Conservation (phyloP, 495 filamentous ascomycete genomes). For the Ascodesmis nigricans region DNA sequence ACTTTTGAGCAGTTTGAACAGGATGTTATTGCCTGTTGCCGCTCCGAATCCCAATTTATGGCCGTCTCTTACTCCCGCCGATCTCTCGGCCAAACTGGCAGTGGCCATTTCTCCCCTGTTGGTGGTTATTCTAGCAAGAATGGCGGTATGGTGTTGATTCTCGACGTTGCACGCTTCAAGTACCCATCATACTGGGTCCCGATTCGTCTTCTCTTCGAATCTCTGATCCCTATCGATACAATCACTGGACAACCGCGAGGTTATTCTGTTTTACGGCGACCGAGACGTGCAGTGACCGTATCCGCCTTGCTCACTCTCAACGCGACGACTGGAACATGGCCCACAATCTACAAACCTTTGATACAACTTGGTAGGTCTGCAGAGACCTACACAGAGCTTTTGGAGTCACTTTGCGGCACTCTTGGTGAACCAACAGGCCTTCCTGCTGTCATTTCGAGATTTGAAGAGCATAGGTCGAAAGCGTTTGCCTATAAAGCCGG, state of each 20-base stretch:
- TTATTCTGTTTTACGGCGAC: slow-evolving; percentile 14
- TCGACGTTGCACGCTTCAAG: slow-evolving; percentile 21
- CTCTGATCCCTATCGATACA: slow-evolving; percentile 14
- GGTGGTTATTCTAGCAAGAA: slow-evolving; percentile 16
- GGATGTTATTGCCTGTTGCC: slow-evolving; percentile 12
- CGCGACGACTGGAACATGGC: slow-evolving; percentile 16
- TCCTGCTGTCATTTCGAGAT: slow-evolving; percentile 7
- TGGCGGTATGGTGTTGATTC: slow-evolving; percentile 18
- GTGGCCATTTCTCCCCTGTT: slow-evolving; percentile 20
- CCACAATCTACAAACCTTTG: slow-evolving; percentile 8
- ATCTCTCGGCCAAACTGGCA: slow-evolving; percentile 18
- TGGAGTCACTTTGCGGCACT: slow-evolving; percentile 2
- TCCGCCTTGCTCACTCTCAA: slow-evolving; percentile 14
- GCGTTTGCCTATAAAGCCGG: neutral
- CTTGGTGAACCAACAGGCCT: slow-evolving; percentile 7
- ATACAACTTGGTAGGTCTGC: neutral
- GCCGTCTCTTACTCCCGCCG: slow-evolving; percentile 19
- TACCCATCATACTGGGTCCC: slow-evolving; percentile 21
- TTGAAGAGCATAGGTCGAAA: slow-evolving; percentile 2
- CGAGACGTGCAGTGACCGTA: neutral
- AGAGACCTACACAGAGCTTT: slow-evolving; percentile 5
- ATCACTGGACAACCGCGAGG: slow-evolving; percentile 15
- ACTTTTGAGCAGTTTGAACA: slow-evolving; percentile 17
- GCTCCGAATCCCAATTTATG: slow-evolving; percentile 9
- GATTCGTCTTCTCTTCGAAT: slow-evolving; percentile 13